Base-by-base conservation (phyloP, 768 basidiomycete species). In the Chlorophyllum brunneum region DNA sequence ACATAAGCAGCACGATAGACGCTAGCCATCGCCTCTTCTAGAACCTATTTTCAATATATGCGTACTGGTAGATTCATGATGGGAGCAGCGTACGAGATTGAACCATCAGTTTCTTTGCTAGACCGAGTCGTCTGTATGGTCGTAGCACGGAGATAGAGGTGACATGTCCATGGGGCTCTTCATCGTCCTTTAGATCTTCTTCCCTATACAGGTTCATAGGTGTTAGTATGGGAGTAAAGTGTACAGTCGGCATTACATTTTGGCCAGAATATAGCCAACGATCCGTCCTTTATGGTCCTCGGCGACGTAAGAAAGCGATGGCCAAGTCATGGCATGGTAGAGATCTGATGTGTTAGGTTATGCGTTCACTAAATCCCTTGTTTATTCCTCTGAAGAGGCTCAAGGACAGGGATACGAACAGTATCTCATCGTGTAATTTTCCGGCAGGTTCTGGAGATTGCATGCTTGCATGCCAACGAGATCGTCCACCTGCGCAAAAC, bases 271-370 rank as follows among this genome's bases (percentile, higher is more conserved):
- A 67, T 98, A 98, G 30, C 95, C 95, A 11, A 97, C 93, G 49
- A 98, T 86, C 54, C 90, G 80, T 8, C 94, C 94, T 59, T 90
- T 84, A 59, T 85, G 81, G 61, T 95, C 93, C 66, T 94, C 92
- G 1, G 95, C 95, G 2, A 98, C 93, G 58, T 88, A 97, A 9
- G 93, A 95, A 18, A 98, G 77, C 30, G 88, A 83, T 1, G 95
- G 95, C 95, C 95, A 98, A n/a, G 92, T 91, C 71, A 95, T 76
- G 7, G 84, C 82, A 63, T 97, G 94, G 67, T 94, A 98, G 41
- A 95, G 77, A 67, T 94, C 92, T 76, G 50, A 51, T 30, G 23
- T 43, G 34, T 53, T 45, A 27, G 46, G 38, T 53, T 41, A 53
- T 46, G 36, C 24, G 18, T 46, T 53, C 51, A 46, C 51, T 53